phyloP scores from a whole-genome alignment of 140 eudicot genomes.

The Bidens hawaiensis region DNA sequence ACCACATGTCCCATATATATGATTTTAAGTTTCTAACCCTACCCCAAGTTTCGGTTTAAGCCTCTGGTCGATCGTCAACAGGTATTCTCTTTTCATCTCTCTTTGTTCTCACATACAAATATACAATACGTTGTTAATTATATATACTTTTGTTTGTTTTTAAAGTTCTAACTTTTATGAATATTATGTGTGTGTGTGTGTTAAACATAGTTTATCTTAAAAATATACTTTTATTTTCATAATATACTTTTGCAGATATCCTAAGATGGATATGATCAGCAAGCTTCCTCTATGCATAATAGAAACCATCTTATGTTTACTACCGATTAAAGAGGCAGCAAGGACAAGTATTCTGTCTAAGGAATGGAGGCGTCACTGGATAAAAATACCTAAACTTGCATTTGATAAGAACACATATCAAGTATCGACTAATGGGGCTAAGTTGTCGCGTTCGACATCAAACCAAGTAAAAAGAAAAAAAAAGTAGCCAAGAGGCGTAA shows the following conservation, averaged over 20 bases:
- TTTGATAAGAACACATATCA: background rate
- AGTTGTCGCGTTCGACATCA: background rate
- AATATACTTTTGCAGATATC: background rate
- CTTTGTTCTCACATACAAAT: no score
- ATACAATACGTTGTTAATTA: no score
- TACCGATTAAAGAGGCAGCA: constrained; percentile 5
- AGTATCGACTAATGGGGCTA: background rate
- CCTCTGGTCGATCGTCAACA: no score
- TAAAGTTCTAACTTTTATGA: no score
- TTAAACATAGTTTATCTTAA: no score
- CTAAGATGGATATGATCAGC: constrained; percentile 13
- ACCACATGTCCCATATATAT: no score
- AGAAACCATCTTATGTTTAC: constrained; percentile 11
- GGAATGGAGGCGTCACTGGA: no score
- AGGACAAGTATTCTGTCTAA: no score
- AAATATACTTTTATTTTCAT: no score
- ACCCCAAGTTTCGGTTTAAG: background rate
- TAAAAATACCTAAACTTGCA: background rate
- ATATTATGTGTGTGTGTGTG: background rate
- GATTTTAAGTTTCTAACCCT: background rate
- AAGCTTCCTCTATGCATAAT: background rate
- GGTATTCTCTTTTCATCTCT: no score
- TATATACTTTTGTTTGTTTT: no score
- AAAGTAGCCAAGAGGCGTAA: background rate
- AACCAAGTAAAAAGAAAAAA: background rate